Percentiles rank a stretch among this genome's conserved stretches.
phyloP scores from a whole-genome alignment of 225 moss, liverwort and hornwort genomes.

The Sphagnum tenellum region DNA sequence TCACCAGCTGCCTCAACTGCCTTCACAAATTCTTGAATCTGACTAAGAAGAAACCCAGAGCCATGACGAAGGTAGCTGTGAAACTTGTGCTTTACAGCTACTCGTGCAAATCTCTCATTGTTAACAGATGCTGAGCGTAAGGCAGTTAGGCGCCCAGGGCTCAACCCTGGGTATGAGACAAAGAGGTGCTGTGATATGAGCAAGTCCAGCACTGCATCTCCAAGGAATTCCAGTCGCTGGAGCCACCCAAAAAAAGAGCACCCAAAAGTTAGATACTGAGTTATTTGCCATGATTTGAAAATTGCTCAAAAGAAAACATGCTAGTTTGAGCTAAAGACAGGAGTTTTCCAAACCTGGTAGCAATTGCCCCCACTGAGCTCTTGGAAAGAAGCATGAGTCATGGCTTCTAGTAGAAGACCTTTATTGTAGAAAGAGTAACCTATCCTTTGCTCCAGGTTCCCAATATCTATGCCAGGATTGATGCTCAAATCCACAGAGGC shows the following conservation, averaged over 20 bases:
- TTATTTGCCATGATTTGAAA: not conserved
- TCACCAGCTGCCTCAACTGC: conserved; percentile 34
- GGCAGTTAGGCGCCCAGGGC: conserved; percentile 80
- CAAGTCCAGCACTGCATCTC: conserved; percentile 91
- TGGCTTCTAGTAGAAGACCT: conserved; percentile 70
- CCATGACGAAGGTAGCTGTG: conserved; percentile 83
- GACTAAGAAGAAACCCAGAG: conserved; percentile 73
- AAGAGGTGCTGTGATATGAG: conserved; percentile 78
- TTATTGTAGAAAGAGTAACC: conserved; percentile 74
- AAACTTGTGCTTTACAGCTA: conserved; percentile 62
- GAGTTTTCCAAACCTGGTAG: conserved; percentile 58
- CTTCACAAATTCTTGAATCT: conserved; percentile 62
- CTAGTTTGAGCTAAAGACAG: too few relatives aligned
- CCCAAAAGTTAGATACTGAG: too few relatives aligned
- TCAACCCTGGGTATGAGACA: conserved; percentile 57
- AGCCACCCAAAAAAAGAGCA: not conserved
- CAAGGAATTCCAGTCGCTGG: conserved; percentile 95
- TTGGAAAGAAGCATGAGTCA: conserved; percentile 85
- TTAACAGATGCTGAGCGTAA: conserved; percentile 95
- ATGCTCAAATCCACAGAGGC: conserved; percentile 31
- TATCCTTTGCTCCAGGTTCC: conserved; percentile 50
- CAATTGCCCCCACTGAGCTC: conserved; percentile 58
- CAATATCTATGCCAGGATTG: conserved; percentile 58
- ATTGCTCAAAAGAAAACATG: not conserved
- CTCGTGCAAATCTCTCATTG: conserved; percentile 97